Evolutionary conservation across 371 early-diverging fungal genomes (phyloP).

Genomic region (Rhizopus delemar): DNA sequence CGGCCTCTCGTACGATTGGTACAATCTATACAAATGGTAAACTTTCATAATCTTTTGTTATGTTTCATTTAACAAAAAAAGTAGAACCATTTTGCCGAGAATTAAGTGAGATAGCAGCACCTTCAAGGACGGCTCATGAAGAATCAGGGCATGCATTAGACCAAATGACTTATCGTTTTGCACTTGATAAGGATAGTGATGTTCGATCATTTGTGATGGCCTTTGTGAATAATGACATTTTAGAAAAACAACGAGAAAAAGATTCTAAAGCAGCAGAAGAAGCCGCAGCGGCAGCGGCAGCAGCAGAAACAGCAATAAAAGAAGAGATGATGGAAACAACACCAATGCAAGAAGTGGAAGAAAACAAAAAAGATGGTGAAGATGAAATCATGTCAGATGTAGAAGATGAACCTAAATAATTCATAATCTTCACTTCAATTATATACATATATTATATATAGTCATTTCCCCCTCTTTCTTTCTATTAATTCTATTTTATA

Average conservation of each 20-base stretch:
- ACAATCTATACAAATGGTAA: conserved; percentile 34
- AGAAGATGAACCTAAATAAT: conserved; percentile 6
- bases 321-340: conserved; percentile 6
- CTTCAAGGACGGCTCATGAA: conserved; percentile 19
- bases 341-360: background rate
- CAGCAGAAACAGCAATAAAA: too few species aligned
- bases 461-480: conserved; percentile 1
- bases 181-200: conserved; percentile 32
- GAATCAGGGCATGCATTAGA: conserved; percentile 27
- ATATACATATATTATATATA: conserved; percentile 8
- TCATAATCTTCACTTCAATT: background rate
- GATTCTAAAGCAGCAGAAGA: conserved; percentile 11
- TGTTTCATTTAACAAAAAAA: background rate
- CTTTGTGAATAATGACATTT: conserved; percentile 20
- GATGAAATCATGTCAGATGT: conserved; percentile 21
- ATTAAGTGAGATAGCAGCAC: conserved; percentile 25
- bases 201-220: conserved; percentile 33
- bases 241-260: conserved; percentile 28
- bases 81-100: conserved; percentile 26
- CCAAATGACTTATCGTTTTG: conserved; percentile 27
- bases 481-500: background rate
- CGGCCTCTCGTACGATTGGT: conserved; percentile 31
- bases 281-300: too few species aligned
- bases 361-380: conserved; percentile 8
- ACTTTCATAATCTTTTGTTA: background rate